Evolutionary conservation across 768 basidiomycete genomes (phyloP).

Genomic region (Kondoa malvinella): DNA sequence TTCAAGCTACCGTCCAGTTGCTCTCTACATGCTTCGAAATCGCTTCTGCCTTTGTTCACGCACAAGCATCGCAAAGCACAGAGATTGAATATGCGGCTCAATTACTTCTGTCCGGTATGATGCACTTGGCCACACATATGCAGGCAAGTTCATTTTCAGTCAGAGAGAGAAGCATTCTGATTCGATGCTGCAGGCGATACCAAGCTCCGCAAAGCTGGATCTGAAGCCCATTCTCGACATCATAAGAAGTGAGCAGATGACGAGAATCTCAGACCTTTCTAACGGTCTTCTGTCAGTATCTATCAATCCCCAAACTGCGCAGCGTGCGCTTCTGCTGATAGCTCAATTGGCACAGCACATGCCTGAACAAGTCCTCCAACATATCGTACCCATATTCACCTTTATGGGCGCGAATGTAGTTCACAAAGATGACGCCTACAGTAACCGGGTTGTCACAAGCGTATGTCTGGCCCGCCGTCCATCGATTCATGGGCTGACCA

Average conservation of each 20-base stretch:
- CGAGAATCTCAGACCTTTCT: too few species aligned
- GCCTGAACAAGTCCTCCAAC: conserved; percentile 78
- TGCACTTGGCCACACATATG: conserved; percentile 16
- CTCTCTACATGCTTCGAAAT: not conserved
- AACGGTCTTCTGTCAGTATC: conserved; percentile 42
- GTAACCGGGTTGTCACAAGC: conserved; percentile 53
- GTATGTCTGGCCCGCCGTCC: not conserved
- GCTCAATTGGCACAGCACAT: conserved; percentile 64
- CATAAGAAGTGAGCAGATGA: conserved; percentile 24
- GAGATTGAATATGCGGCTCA: conserved; percentile 23
- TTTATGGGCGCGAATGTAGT: conserved; percentile 99
- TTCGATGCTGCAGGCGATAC: not conserved
- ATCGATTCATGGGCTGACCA: conserved; percentile 4
- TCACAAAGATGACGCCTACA: conserved; percentile 88
- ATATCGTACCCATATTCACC: conserved; percentile 95
- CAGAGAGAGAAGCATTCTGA: not conserved
- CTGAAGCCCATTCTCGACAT: conserved; percentile 24
- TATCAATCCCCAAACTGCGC: conserved; percentile 82
- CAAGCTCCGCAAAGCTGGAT: not conserved
- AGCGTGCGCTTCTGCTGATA: conserved; percentile 76
- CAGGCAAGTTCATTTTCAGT: not conserved
- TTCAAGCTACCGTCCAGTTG: not conserved
- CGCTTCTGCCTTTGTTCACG: conserved; percentile 17
- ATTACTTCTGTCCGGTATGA: conserved; percentile 19
- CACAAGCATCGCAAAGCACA: conserved; percentile 13